Conservation (phyloP, 257 asterid species). For the Penstemon newberryi region DNA sequence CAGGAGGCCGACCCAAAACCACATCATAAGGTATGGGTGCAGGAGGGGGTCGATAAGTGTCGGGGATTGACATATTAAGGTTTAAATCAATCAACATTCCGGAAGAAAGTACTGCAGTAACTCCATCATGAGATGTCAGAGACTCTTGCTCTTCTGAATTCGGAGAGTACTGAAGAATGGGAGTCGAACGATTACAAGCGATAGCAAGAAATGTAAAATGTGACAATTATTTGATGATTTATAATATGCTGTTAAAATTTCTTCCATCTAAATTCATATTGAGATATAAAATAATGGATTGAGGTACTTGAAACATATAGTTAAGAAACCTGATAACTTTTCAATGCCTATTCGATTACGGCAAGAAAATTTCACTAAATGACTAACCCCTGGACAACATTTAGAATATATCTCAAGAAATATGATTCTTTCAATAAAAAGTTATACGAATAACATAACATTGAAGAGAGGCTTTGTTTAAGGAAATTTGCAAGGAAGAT, state of each 20-base stretch:
- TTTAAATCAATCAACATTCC: constrained; percentile 54
- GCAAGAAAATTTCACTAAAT: neutral
- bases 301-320: neutral
- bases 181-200: neutral
- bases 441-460: neutral
- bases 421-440: neutral
- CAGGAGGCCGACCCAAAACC: constrained; percentile 45
- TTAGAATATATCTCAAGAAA: neutral
- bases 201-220: neutral
- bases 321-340: neutral
- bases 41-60: constrained; percentile 66
- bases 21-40: constrained; percentile 68
- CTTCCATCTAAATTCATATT: neutral
- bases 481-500: no score
- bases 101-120: constrained; percentile 42
- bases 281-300: neutral
- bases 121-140: constrained; percentile 60
- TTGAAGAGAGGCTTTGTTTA: no score
- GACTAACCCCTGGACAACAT: neutral
- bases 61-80: constrained; percentile 64
- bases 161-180: constrained; percentile 55
- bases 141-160: constrained; percentile 66
- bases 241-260: neutral
- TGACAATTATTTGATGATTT: neutral
- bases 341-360: neutral